Percentiles rank a stretch among this genome's conserved stretches.
phyloP scores from a whole-genome alignment of 805 yeast genomes.

The Metschnikowia baotianmanensis region DNA sequence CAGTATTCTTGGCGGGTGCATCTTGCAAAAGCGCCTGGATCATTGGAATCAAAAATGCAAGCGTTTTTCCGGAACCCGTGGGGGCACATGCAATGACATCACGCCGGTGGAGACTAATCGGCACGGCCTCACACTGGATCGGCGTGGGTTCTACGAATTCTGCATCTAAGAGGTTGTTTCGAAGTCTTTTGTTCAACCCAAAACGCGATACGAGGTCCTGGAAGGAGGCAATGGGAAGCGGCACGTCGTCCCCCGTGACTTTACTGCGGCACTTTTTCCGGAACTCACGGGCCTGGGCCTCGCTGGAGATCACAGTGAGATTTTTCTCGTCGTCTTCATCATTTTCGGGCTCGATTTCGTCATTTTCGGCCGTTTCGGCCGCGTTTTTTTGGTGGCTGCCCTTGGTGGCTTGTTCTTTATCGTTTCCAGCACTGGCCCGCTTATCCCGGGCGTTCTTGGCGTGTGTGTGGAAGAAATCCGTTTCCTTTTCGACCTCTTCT shows the following conservation, averaged over 20 bases:
- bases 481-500: conserved; percentile 61
- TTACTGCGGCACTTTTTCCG: conserved; percentile 65
- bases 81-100: conserved; percentile 95
- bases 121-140: conserved; percentile 88
- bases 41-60: conserved; percentile 84
- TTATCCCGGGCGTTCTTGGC: background rate
- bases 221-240: conserved; percentile 89
- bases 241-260: conserved; percentile 79
- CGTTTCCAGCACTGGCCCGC: conserved; percentile 21
- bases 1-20: conserved; percentile 35
- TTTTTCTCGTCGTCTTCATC: conserved; percentile 30
- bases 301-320: conserved; percentile 43
- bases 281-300: conserved; percentile 57
- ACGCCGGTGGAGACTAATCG: conserved; percentile 62
- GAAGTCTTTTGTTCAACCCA: conserved; percentile 55
- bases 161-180: conserved; percentile 62
- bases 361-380: conserved; percentile 8
- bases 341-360: background rate
- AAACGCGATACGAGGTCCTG: conserved; percentile 73
- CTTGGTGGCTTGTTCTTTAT: background rate
- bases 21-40: conserved; percentile 47
- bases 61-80: conserved; percentile 96
- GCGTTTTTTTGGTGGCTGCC: background rate
- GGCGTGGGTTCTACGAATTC: conserved; percentile 88
- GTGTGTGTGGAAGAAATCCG: conserved; percentile 69